Evolutionary conservation across 1,284 basidiomycete species (phyloP), one percentile per base, ranked within the genome.

Genomic region (Pholiota adiposa): DNA sequence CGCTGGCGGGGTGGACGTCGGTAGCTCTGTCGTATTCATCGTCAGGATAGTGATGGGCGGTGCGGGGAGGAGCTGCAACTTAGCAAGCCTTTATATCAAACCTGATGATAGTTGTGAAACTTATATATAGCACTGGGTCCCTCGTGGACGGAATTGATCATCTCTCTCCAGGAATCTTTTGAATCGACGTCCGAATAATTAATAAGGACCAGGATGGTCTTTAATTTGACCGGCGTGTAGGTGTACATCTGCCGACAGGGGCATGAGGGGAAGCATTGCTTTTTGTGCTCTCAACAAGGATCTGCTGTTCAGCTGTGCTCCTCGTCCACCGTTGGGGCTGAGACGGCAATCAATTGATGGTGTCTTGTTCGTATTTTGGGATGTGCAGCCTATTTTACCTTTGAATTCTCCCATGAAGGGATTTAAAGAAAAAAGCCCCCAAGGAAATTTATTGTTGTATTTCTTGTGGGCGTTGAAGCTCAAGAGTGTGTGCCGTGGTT

Each of bases 21-120:
- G 11, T 31, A 23, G 5, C 23, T 46, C 44, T 12, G 23, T 29
- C 12, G n/a, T 27, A 6, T 4, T 16, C 23, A 46, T 46, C 6
- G 44, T 46, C 23, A 27, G 2, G 41, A 11, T 23, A 11, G 12
- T 46, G 44, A 23, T 12, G 44, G 44, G 23, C 14, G 44, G 21
- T 25, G 43, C 4, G 21, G 12, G 14, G 40, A 19, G 43, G 9
- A 18, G 18, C 25, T 25, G 7, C 7, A 14, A 38, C 36, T 12
- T 46, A 23, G 27, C 44, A 46, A 46, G 44, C 44, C 44, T 46
- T 46, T 46, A 46, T 46, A 46, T 25, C 44, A 46, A 46, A n/a
- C 25, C 36, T n/a, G 23, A 46, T 46, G 44, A 23, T 46, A 43
- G 40, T 43, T 43, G 40, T n/a, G 23, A 46, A 46, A 23, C 44